Conservation (phyloP, 257 asterid genomes). For the Plectranthus barbatus region DNA sequence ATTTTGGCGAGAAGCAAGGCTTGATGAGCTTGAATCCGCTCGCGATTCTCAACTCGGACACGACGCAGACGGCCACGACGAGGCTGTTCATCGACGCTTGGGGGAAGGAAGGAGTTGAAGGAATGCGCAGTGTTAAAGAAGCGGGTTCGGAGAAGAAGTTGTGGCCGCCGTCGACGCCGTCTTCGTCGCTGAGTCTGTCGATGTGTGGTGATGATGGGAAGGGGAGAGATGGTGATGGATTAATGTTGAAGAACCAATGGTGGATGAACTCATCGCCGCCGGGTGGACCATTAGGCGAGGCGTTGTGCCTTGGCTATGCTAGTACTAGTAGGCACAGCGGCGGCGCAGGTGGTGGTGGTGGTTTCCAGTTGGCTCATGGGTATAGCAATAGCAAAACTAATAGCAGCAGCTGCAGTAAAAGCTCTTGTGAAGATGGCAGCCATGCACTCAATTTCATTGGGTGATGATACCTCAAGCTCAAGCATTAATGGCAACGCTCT, state of each 20-base stretch:
- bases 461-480: slow-evolving; percentile 13
- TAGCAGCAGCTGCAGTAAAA: slow-evolving; percentile 30
- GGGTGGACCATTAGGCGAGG: slow-evolving; percentile 80
- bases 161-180: slow-evolving; percentile 23
- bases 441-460: slow-evolving; percentile 38
- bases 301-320: slow-evolving; percentile 44
- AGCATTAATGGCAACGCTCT: no score
- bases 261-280: slow-evolving; percentile 31
- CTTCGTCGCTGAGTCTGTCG: slow-evolving; percentile 41
- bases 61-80: slow-evolving; percentile 19
- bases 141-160: slow-evolving; percentile 7
- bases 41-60: neutral
- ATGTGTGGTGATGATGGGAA: slow-evolving; percentile 27
- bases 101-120: slow-evolving; percentile 23
- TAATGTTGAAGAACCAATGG: neutral
- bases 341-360: slow-evolving; percentile 6
- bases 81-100: slow-evolving; percentile 45
- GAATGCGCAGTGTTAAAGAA: neutral
- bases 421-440: slow-evolving; percentile 46
- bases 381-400: slow-evolving; percentile 22
- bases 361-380: slow-evolving; percentile 28
- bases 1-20: slow-evolving; percentile 7
- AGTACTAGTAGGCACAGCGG: slow-evolving; percentile 11
- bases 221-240: slow-evolving; percentile 28
- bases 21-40: slow-evolving; percentile 14